phyloP scores from a whole-genome alignment of 2,329 filamentous ascomycete genomes.

The Davidsoniella eucalypti region DNA sequence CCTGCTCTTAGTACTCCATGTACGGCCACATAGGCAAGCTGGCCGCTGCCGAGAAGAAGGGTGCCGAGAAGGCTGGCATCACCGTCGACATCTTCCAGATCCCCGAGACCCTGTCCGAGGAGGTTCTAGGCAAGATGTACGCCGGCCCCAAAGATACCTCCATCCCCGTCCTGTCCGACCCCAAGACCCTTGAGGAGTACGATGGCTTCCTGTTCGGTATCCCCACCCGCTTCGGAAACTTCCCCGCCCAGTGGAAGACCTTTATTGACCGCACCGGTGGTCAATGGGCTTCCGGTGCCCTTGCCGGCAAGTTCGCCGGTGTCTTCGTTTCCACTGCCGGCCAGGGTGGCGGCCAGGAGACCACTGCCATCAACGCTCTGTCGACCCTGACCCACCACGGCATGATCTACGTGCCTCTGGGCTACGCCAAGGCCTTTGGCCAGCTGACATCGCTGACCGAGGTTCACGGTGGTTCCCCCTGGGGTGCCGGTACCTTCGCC shows the following conservation, averaged over 20 bases:
- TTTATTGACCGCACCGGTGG: slow-evolving; percentile 85
- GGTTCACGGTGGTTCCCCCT: slow-evolving; percentile 72
- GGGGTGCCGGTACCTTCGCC: slow-evolving; percentile 88
- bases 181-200: slow-evolving; percentile 49
- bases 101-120: slow-evolving; percentile 68
- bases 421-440: slow-evolving; percentile 67
- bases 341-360: slow-evolving; percentile 82
- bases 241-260: slow-evolving; percentile 86
- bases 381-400: slow-evolving; percentile 85
- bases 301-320: slow-evolving; percentile 77
- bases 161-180: slow-evolving; percentile 45
- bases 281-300: slow-evolving; percentile 65
- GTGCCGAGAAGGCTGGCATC: slow-evolving; percentile 77
- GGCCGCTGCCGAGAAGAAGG: slow-evolving; percentile 79
- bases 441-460: slow-evolving; percentile 56
- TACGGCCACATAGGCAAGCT: slow-evolving; percentile 78
- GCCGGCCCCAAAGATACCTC: slow-evolving; percentile 58
- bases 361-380: slow-evolving; percentile 63
- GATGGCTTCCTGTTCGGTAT: slow-evolving; percentile 88
- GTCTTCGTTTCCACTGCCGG: slow-evolving; percentile 80
- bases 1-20: slow-evolving; percentile 57
- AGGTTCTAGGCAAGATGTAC: slow-evolving; percentile 81
- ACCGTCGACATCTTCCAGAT: slow-evolving; percentile 72
- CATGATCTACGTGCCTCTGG: slow-evolving; percentile 89
- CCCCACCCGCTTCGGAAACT: slow-evolving; percentile 92